A percentile compares a stretch with the other conserved stretches of the same genome.
phyloP scores from a whole-genome alignment of 805 yeast species.

The Teunomyces stri region DNA sequence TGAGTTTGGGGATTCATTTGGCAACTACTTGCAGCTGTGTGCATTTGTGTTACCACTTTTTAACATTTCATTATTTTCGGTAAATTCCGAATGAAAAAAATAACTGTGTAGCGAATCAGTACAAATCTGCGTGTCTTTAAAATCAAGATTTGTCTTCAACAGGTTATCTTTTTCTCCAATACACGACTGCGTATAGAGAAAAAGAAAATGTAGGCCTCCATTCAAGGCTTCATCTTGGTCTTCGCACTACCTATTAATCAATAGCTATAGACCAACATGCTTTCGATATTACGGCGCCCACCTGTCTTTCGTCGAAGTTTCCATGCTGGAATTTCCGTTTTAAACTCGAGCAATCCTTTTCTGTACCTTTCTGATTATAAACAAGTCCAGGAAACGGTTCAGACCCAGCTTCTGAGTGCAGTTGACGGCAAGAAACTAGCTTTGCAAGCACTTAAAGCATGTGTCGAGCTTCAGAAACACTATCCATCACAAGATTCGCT shows the following conservation, averaged over 20 bases:
- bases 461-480: constrained; percentile 1
- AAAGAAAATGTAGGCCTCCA: not conserved
- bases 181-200: not conserved
- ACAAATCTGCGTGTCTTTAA: too few relatives aligned
- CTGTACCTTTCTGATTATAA: constrained; percentile 5
- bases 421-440: not conserved
- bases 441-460: constrained; percentile 4
- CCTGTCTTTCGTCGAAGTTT: not conserved
- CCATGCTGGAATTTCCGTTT: not conserved
- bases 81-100: too few relatives aligned
- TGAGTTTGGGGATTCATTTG: too few relatives aligned
- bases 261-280: not conserved
- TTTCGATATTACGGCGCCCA: constrained; percentile 1
- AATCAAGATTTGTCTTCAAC: too few relatives aligned
- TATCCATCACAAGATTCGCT: constrained; percentile 19
- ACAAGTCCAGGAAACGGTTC: constrained; percentile 2
- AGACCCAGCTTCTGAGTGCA: not conserved
- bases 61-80: too few relatives aligned
- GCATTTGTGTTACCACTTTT: too few relatives aligned
- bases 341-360: not conserved
- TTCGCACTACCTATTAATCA: constrained; percentile 1
- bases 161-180: not conserved
- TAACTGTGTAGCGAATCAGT: too few relatives aligned
- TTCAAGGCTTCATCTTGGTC: not conserved
- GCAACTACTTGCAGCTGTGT: too few relatives aligned